A percentile compares a stretch with the other conserved stretches of the same genome.
Conservation (phyloP, 1,284 basidiomycete species). For the Amylostereum areolatum region DNA sequence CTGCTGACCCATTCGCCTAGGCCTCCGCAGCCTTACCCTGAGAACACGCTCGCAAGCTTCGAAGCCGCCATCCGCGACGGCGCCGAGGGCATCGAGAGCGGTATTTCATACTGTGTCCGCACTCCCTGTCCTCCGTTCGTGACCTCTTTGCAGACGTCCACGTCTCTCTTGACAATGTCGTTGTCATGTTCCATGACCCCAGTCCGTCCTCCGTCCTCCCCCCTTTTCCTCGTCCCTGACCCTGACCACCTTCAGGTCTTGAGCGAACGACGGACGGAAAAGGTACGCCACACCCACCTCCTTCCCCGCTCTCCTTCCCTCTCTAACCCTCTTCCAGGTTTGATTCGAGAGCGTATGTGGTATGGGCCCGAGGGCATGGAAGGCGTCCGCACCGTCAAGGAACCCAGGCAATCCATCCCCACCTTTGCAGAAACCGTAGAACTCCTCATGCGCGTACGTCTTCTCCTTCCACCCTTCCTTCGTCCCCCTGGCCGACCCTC, state of each 20-base stretch:
- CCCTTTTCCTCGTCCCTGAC: slow-evolving; percentile 5
- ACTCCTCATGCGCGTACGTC: slow-evolving; percentile 70
- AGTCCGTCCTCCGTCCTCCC: slow-evolving; percentile 38
- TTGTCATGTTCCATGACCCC: slow-evolving; percentile 96
- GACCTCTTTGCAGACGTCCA: slow-evolving; percentile 84
- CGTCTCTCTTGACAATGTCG: slow-evolving; percentile 84
- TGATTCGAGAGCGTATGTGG: slow-evolving; percentile 69
- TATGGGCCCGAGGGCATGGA: slow-evolving; percentile 74
- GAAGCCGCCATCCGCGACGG: slow-evolving; percentile 90
- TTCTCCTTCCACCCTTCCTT: slow-evolving; percentile 7
- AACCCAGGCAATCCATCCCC: slow-evolving; percentile 83
- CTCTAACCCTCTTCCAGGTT: slow-evolving; percentile 34
- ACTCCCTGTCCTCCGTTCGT: slow-evolving; percentile 30
- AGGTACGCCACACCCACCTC: slow-evolving; percentile 31
- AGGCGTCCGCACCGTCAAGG: slow-evolving; percentile 76
- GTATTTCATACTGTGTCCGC: slow-evolving; percentile 45
- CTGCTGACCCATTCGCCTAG: slow-evolving; percentile 32
- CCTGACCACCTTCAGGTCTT: slow-evolving; percentile 38
- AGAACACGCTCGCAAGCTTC: slow-evolving; percentile 92
- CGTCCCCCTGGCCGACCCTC: slow-evolving; percentile 1
- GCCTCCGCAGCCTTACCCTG: slow-evolving; percentile 83
- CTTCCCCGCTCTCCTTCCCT: not conserved
- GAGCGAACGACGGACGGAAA: slow-evolving; percentile 63
- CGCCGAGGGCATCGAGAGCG: slow-evolving; percentile 92
- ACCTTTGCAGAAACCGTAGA: slow-evolving; percentile 80